A percentile compares a stretch with the other conserved stretches of the same genome.
phyloP scores from a whole-genome alignment of 345 rosid genomes.

The rapeseed (Brassica napus) region Da-Ae NC_063444.1:50846001-50846500 shows the following conservation, averaged over 20 bases:
- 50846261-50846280: slow-evolving; percentile 93
- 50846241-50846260: slow-evolving; percentile 44
- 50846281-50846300: slow-evolving; percentile 81
- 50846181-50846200: slow-evolving; percentile 37
- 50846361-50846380: slow-evolving; percentile 2
- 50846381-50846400: slow-evolving; percentile 5
- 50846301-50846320: slow-evolving; percentile 49
- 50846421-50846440: slow-evolving; percentile 83
- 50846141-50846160: slow-evolving; percentile 38
- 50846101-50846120: slow-evolving; percentile 40
- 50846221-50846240: slow-evolving; percentile 43
- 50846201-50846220: slow-evolving; percentile 28
- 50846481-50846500: slow-evolving; percentile 84
- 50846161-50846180: slow-evolving; percentile 37
- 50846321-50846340: background rate
- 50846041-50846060: slow-evolving; percentile 11
- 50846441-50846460: slow-evolving; percentile 80
- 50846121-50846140: slow-evolving; percentile 32
- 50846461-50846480: slow-evolving; percentile 67
- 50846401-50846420: slow-evolving; percentile 76
- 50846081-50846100: slow-evolving; percentile 15
- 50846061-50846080: background rate
- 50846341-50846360: slow-evolving; percentile 1
- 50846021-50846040: slow-evolving; percentile 14
- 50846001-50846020: background rate